Evolutionary conservation across 192 early-diverging fungal genomes (phyloP).

Genomic region (Backusella luteola): DNA sequence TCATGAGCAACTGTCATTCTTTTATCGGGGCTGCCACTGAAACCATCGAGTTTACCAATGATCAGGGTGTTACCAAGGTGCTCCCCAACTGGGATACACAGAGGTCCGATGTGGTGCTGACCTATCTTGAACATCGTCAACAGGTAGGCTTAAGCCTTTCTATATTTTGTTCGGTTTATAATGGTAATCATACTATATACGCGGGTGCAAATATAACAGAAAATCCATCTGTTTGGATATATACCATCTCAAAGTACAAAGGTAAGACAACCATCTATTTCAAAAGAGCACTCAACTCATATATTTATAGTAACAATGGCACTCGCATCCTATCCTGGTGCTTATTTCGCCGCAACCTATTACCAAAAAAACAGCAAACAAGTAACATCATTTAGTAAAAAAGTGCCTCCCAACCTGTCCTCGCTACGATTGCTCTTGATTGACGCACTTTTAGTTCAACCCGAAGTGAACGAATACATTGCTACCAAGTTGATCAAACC

Average conservation of each 20-base stretch:
- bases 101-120: constrained; percentile 56
- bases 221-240: constrained; percentile 66
- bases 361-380: constrained; percentile 52
- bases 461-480: constrained; percentile 52
- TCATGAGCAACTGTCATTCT: constrained; percentile 64
- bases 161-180: constrained; percentile 64
- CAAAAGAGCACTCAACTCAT: too few relatives aligned
- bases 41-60: not conserved
- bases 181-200: constrained; percentile 69
- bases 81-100: not conserved
- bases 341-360: constrained; percentile 56
- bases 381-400: constrained; percentile 54
- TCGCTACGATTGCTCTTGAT: constrained; percentile 63
- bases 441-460: constrained; percentile 61
- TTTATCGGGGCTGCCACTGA: constrained; percentile 22
- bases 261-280: constrained; percentile 32
- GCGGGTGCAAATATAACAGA: constrained; percentile 59
- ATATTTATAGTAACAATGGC: constrained; percentile 55
- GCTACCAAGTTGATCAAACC: constrained; percentile 43
- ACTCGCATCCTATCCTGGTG: constrained; percentile 64
- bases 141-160: constrained; percentile 75
- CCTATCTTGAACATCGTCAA: constrained; percentile 76
- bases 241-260: constrained; percentile 65
- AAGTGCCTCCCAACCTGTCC: constrained; percentile 51
- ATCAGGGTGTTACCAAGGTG: not conserved